Evolutionary conservation across 148 eudicot species (phyloP), one percentile per base, ranked within the genome.

Genomic region (Tetragonia tetragonoides): DNA sequence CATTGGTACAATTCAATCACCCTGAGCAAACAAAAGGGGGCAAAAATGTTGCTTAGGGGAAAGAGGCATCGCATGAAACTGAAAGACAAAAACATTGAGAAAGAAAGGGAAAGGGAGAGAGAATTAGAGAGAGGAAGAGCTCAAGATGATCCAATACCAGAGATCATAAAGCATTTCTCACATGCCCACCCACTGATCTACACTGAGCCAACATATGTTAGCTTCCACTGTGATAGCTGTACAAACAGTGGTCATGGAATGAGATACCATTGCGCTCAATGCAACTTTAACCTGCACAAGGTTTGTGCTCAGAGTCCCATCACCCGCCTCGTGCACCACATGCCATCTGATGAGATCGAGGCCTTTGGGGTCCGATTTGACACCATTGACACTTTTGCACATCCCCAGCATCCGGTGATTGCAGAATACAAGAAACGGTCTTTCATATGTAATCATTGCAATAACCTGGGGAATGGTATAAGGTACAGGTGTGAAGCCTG

Each of bases 401-500:
- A 79, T 28, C 64, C 74, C 14, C 34, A 54, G 61, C 85, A 83
- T 24, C 49, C 44, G 5, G 76, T 83, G 74, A 47, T 37, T 75
- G 49, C 79, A 12, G 80, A 75, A 57, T 79, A 70, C 49, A 79
- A 40, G n/a, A 63, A n/a, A 51, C 47, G 42, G 73, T 44, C 68
- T 2, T 83, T 63, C 77, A 68, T 7, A 42, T 83, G 82, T 23
- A 63, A 61, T 10, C 85, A 75, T 49, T 83, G 85, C 74, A 83
- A 79, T 15, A 46, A 57, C 68, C 20, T 21, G 1, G 85, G 80
- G 40, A 67, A 79, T 20, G 85, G 85, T 28, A 62, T 75, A 47
- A 79, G 82, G 80, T 76, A 67, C 18, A n/a, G 44, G 17, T 78
- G 85, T 65, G 44, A 70, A 10, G 59, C 40, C 10, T 75, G 79